Base-by-base conservation (phyloP, 768 basidiomycete genomes). In the Agaricus sinodeliciosus region DNA sequence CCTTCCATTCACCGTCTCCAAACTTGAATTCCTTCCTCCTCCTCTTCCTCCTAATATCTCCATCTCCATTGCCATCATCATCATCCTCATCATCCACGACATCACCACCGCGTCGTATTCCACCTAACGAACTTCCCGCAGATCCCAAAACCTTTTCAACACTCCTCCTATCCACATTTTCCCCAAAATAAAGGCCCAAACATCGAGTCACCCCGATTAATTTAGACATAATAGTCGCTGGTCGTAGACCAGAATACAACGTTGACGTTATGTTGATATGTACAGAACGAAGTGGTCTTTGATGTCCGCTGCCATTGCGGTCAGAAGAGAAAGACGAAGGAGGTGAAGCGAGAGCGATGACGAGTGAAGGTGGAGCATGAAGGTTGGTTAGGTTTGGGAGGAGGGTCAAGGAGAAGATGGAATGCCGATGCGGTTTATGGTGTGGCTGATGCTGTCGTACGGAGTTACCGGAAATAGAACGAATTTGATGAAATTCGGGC, bases 91-190 rank as follows among this genome's bases (percentile, higher is more conserved):
- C 22, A 22, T 43, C 8, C 43, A 27, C 39, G 44, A n/a, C 43
- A 46, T 8, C 46, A 22, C 4, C 54, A 28, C 22, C 31, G 0
- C 11, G 3, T 31, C 34, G 34, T 3, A 16, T 35, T 1, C 55
- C 50, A 4, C 71, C 70, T 4, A 73, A 58, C 13, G 66, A 62
- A 4, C 67, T 66, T 34, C 71, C 72, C 2, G 67, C 70, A 3
- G 75, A 72, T n/a, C 68, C 68, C 34, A 79, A 50, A 8, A 75
- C 66, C 56, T 77, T 78, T 50, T 74, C 76, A 27, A 75, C 66
- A 12, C 75, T 72, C 39, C 77, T 64, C 51, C 65, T 63, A 56
- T 79, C 77, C 13, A 77, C 72, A 19, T 61, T 59, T 18, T 65
- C 60, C 1, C 68, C 63, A 55, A 79, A 77, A 6, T 62, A 57